A percentile compares a stretch with the other conserved stretches of the same genome.
Evolutionary conservation across 148 eudicot species (phyloP).

Genomic region (Fagopyrum esculentum): DNA sequence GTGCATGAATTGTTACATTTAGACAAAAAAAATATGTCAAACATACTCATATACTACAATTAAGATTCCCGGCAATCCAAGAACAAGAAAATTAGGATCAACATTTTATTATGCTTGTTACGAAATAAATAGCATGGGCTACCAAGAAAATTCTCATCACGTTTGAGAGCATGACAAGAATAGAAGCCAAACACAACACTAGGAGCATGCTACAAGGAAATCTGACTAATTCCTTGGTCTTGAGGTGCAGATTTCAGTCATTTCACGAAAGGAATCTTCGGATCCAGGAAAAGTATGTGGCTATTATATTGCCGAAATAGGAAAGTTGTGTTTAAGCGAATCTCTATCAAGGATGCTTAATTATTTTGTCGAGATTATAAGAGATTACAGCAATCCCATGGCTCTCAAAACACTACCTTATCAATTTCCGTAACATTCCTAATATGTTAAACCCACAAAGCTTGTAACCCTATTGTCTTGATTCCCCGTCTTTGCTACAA

Average conservation of each 20-base stretch:
- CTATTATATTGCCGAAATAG: not conserved
- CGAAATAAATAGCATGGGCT: not conserved
- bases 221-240: not conserved
- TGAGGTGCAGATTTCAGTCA: not conserved
- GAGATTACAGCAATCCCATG: not conserved
- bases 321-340: not conserved
- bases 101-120: slow-evolving; percentile 7
- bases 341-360: not conserved
- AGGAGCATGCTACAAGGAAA: not conserved
- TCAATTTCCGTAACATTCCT: not conserved
- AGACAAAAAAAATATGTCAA: not conserved
- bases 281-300: not conserved
- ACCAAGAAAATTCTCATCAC: not conserved
- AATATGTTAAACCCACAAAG: not conserved
- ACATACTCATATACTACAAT: not conserved
- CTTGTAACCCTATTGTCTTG: not conserved
- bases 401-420: not conserved
- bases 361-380: not conserved
- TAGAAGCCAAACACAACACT: not conserved
- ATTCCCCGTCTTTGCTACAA: not conserved
- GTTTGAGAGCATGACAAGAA: not conserved
- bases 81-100: not conserved
- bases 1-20: not conserved
- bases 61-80: not conserved
- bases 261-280: not conserved